A percentile compares a stretch with the other conserved stretches of the same genome.
phyloP scores from a whole-genome alignment of 2,329 filamentous ascomycete species.

The Aspergillus aculeatinus region DNA sequence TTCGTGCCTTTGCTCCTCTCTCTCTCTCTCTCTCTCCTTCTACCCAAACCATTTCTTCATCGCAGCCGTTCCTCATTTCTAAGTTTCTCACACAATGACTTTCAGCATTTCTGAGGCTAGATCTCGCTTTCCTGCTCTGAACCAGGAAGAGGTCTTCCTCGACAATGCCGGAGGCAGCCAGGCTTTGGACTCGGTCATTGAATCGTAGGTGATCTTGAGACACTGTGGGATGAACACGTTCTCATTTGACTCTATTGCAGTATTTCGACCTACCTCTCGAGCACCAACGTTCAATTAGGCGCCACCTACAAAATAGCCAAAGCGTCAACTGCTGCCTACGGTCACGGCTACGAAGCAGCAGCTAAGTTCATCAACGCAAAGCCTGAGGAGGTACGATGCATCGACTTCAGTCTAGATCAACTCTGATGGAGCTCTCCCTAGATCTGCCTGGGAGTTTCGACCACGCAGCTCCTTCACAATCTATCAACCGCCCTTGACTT shows the following conservation, averaged over 20 bases:
- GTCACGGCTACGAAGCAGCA: slow-evolving; percentile 61
- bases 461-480: slow-evolving; percentile 75
- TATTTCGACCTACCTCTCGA: slow-evolving; percentile 64
- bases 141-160: slow-evolving; percentile 67
- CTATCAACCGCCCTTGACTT: slow-evolving; percentile 59
- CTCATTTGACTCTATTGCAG: slow-evolving; percentile 34
- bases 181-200: slow-evolving; percentile 63
- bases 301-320: slow-evolving; percentile 65
- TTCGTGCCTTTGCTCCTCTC: background rate
- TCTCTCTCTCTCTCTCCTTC: background rate
- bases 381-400: slow-evolving; percentile 57
- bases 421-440: slow-evolving; percentile 3
- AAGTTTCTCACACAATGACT: slow-evolving; percentile 24
- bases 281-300: slow-evolving; percentile 73
- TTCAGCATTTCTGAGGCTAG: slow-evolving; percentile 58
- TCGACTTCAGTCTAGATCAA: background rate
- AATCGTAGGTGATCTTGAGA: slow-evolving; percentile 52
- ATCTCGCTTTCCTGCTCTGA: slow-evolving; percentile 66
- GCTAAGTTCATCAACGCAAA: slow-evolving; percentile 70
- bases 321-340: slow-evolving; percentile 60
- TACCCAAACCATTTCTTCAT: background rate
- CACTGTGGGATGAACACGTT: background rate
- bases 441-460: slow-evolving; percentile 62
- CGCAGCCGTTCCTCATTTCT: background rate
- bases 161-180: slow-evolving; percentile 78